Base-by-base conservation (phyloP, 108 stramenopile genomes). In the Fragilaria crotonensis region DNA sequence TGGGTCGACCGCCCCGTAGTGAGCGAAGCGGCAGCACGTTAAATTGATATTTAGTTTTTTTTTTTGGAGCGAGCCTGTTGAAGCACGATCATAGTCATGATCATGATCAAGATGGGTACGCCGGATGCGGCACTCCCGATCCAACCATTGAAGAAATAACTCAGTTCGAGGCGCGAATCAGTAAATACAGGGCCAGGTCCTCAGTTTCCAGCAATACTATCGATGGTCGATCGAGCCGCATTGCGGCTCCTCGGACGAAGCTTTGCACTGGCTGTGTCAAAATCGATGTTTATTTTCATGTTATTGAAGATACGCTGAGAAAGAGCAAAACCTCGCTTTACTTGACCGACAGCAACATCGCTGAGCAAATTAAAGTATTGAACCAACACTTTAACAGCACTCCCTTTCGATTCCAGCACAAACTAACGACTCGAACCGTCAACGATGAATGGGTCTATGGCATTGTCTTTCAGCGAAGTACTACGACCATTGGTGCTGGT, bases 231-330 rank as follows among this genome's bases (percentile, higher is more conserved):
- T 41, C 7, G 14, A 41, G 14, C 36, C 7, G 7, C 36, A 41
- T 11, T 14, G 14, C 7, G 11, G 36, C 14, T 41, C 36, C 36
- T 11, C 36, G 11, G 14, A 41, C n/a, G 14, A 41, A 41, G 36
- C 48, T 53, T 46, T 44, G 62, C 27, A 36, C 28, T 2, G 4
- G 62, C 46, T 30, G 60, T 20, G 19, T 25, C 25, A 52, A 2
- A 19, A 30, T 60, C 45, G 59, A 66, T 62, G 47, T 52, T 5
- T 66, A 60, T 32, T 21, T 60, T 57, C 44, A 61, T 36, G 26
- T 60, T 5, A 31, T 50, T 14, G 41, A 57, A 17, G 36, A 44
- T 1, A 31, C 63, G 17, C 27, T 62, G 2, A 28, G 4, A 1
- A 59, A 68, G 31, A 52, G 36, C 30, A 26, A 49, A 23, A 29